Evolutionary conservation across 2,329 filamentous ascomycete genomes (phyloP).

Genomic region (Saccharata proteae): DNA sequence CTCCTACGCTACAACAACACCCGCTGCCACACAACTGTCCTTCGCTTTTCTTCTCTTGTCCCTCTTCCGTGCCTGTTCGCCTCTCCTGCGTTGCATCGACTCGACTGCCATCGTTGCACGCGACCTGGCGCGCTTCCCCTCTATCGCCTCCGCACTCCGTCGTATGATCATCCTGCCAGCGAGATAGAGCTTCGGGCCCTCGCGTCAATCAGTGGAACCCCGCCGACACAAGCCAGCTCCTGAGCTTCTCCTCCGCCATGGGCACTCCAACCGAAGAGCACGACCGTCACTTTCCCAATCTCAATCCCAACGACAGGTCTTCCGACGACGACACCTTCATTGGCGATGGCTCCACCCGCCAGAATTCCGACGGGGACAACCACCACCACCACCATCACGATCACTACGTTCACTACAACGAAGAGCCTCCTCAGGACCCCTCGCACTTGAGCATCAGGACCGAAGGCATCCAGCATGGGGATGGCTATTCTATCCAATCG

Average conservation of each 20-base stretch:
- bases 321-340: slow-evolving; percentile 26
- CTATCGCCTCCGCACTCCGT: no score
- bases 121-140: no score
- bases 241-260: slow-evolving; percentile 14
- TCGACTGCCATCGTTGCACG: no score
- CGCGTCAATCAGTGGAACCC: slow-evolving; percentile 8
- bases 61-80: no score
- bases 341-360: slow-evolving; percentile 22
- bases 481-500: slow-evolving; percentile 28
- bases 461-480: slow-evolving; percentile 26
- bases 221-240: no score
- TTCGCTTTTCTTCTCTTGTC: no score
- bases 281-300: slow-evolving; percentile 24
- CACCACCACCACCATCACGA: not conserved
- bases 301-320: slow-evolving; percentile 17
- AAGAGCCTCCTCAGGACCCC: not conserved
- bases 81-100: no score
- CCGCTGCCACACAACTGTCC: no score
- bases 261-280: slow-evolving; percentile 23
- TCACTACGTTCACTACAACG: slow-evolving; percentile 3
- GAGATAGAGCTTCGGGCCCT: slow-evolving; percentile 7
- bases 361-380: slow-evolving; percentile 13
- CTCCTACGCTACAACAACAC: no score
- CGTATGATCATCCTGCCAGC: no score
- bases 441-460: slow-evolving; percentile 14